Conservation (phyloP, 192 early-diverging fungal species). For the Jimgerdemannia flammicorona region DNA sequence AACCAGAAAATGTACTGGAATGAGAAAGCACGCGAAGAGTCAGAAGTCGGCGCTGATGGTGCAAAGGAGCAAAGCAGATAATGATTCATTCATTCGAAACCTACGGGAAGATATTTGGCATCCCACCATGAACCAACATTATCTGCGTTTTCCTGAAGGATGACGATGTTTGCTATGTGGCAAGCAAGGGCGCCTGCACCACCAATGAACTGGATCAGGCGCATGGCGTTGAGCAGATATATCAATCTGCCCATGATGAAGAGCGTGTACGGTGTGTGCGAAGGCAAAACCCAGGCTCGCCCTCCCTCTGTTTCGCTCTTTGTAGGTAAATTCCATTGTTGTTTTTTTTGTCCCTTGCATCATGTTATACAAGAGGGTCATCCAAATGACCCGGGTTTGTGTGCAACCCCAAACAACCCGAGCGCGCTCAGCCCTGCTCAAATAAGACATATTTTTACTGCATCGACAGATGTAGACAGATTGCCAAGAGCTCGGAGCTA, state of each 20-base stretch:
- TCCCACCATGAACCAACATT: neutral
- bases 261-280: no score
- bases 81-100: neutral
- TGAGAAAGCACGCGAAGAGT: neutral
- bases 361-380: no score
- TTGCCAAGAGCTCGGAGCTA: no score
- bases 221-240: neutral
- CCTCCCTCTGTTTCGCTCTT: no score
- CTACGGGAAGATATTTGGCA: neutral
- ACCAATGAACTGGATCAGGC: neutral
- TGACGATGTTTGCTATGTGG: neutral
- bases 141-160: neutral
- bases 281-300: no score
- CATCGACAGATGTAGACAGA: no score
- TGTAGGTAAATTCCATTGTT: no score
- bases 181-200: neutral
- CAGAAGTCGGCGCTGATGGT: neutral
- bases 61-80: neutral
- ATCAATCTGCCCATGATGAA: neutral
- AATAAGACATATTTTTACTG: no score
- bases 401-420: no score
- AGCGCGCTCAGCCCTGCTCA: no score
- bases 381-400: no score
- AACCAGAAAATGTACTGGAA: neutral
- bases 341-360: no score